A percentile compares a stretch with the other conserved stretches of the same genome.
Conservation (phyloP, 2,329 filamentous ascomycete species). For the Aspergillus vadensis region DNA sequence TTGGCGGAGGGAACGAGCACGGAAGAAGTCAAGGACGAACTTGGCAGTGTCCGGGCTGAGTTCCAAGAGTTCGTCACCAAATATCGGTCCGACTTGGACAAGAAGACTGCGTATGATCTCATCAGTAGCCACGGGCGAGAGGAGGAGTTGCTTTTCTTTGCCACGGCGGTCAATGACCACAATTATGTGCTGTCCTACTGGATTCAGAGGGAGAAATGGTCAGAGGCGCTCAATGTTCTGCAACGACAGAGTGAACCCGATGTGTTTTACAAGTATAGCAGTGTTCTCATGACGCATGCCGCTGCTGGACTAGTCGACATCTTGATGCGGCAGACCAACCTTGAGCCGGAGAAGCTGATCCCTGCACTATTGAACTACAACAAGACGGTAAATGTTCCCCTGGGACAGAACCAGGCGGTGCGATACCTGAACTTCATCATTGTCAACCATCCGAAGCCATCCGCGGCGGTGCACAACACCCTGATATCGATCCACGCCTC, state of each 20-base stretch:
- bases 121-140: constrained; percentile 95
- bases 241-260: constrained; percentile 91
- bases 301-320: constrained; percentile 90
- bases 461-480: constrained; percentile 91
- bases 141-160: constrained; percentile 88
- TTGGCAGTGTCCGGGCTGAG: constrained; percentile 71
- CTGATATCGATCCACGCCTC: constrained; percentile 95
- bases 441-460: constrained; percentile 74
- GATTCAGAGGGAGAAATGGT: constrained; percentile 93
- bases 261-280: constrained; percentile 95
- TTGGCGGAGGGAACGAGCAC: constrained; percentile 71
- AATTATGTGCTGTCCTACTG: constrained; percentile 96
- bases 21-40: constrained; percentile 66
- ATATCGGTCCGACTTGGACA: constrained; percentile 84
- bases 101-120: constrained; percentile 90
- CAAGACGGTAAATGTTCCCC: constrained; percentile 64
- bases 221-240: constrained; percentile 79
- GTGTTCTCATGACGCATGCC: constrained; percentile 89
- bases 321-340: constrained; percentile 83
- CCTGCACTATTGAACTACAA: constrained; percentile 95
- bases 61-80: constrained; percentile 85
- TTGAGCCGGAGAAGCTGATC: constrained; percentile 85
- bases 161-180: constrained; percentile 84
- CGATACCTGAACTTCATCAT: constrained; percentile 93
- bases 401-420: constrained; percentile 83